These are phyloP conservation scores for Posidonia australis DNA, from an alignment of 106 monocot species.

Conservation along the genomic window DNA sequence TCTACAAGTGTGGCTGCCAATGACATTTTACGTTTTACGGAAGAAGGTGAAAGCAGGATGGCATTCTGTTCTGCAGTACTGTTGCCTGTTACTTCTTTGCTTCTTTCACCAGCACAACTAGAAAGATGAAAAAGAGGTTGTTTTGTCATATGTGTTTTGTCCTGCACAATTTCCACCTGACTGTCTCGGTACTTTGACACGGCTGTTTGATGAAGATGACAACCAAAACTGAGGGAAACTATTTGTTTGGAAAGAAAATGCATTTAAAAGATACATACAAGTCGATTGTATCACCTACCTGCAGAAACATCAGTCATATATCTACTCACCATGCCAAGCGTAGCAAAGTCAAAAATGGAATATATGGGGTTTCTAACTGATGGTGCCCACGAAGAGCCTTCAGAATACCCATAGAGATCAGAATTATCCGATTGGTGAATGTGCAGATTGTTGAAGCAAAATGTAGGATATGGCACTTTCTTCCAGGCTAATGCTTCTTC, in stretches of 20 bases:
- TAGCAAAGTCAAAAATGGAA: constrained; percentile 75
- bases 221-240: not conserved
- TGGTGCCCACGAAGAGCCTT: constrained; percentile 38
- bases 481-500: constrained; percentile 42
- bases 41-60: constrained; percentile 14
- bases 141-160: constrained; percentile 37
- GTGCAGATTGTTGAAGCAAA: constrained; percentile 43
- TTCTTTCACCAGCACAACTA: constrained; percentile 13
- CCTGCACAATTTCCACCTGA: constrained; percentile 29
- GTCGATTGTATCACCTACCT: constrained; percentile 38
- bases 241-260: not conserved
- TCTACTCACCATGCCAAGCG: constrained; percentile 44
- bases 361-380: constrained; percentile 27
- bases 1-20: constrained; percentile 65
- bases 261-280: not conserved
- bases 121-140: constrained; percentile 66
- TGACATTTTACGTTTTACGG: constrained; percentile 47
- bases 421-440: constrained; percentile 28
- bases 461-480: constrained; percentile 31
- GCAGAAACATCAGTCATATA: constrained; percentile 60
- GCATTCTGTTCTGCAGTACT: not conserved
- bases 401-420: constrained; percentile 17
- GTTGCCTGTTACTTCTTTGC: constrained; percentile 10
- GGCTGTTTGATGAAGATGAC: constrained; percentile 23
- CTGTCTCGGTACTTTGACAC: constrained; percentile 36